Evolutionary conservation across 2,329 filamentous ascomycete genomes (phyloP).

Genomic region (Colletotrichum gloeosporioides): DNA sequence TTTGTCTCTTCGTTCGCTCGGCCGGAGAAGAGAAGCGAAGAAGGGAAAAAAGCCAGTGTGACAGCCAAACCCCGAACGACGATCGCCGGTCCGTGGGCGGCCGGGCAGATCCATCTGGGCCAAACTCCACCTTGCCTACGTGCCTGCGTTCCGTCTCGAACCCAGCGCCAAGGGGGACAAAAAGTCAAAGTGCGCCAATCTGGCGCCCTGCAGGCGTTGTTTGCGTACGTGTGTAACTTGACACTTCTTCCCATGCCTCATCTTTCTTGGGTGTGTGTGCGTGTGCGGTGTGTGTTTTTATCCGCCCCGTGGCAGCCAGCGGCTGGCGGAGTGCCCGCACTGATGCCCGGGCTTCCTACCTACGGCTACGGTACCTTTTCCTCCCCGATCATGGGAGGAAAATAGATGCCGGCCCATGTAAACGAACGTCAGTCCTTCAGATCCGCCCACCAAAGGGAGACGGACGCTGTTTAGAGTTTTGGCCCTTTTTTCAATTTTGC

Average conservation of each 20-base stretch:
- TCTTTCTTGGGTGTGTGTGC: background rate
- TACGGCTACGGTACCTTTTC: background rate
- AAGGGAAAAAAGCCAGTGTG: background rate
- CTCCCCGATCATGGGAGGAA: background rate
- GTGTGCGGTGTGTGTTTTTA: background rate
- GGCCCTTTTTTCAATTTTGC: background rate
- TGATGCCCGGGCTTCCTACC: background rate
- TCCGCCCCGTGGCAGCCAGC: background rate
- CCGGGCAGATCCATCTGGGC: background rate
- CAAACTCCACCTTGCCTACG: background rate
- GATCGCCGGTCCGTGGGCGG: conserved; percentile 13
- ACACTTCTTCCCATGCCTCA: background rate
- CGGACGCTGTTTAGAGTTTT: background rate
- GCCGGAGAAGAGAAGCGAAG: background rate
- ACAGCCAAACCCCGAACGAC: background rate
- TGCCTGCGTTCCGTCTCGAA: background rate
- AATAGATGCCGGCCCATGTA: background rate
- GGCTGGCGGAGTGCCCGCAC: background rate
- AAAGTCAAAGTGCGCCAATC: conserved; percentile 3
- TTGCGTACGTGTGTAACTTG: background rate
- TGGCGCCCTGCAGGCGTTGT: background rate
- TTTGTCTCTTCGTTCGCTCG: background rate
- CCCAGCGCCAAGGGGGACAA: background rate
- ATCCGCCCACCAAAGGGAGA: background rate
- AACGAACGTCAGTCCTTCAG: background rate